Evolutionary conservation across 208 protist genomes (phyloP).

Genomic region (Leishmania gerbilli): DNA sequence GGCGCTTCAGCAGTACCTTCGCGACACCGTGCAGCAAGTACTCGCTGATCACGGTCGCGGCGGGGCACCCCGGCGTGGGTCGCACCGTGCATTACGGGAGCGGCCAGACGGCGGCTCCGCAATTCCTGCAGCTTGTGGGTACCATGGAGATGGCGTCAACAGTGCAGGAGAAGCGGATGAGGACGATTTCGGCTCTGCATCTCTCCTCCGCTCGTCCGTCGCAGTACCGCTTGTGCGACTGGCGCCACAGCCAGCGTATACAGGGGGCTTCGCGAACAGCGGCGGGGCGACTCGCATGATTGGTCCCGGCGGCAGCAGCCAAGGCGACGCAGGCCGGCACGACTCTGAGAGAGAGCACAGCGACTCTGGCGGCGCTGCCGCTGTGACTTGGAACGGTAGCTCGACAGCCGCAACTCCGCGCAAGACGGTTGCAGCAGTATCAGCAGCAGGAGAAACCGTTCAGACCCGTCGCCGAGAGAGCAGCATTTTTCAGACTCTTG

Average conservation of each 20-base stretch:
- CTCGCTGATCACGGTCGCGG: slow-evolving; percentile 2
- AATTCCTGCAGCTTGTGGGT: not conserved
- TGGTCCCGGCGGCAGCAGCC: not conserved
- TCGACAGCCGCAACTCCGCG: not conserved
- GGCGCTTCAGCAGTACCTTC: slow-evolving; percentile 26
- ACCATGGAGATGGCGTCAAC: not conserved
- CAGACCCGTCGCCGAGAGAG: not conserved
- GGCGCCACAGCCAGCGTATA: not conserved
- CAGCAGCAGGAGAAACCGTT: not conserved
- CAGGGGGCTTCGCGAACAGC: not conserved
- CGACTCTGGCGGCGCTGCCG: not conserved
- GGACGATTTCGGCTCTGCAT: slow-evolving; percentile 30
- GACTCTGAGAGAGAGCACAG: not conserved
- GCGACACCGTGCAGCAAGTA: slow-evolving; percentile 30
- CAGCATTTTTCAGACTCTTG: slow-evolving; percentile 16
- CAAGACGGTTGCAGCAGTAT: not conserved
- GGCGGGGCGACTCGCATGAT: not conserved
- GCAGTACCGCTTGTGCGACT: slow-evolving; percentile 6
- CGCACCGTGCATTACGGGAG: not conserved
- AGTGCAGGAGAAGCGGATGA: slow-evolving; percentile 6
- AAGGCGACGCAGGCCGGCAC: not conserved
- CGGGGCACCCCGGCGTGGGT: not conserved
- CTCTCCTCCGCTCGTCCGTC: slow-evolving; percentile 17
- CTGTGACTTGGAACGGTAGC: not conserved
- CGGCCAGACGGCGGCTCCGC: not conserved